Percentiles rank a stretch among this genome's conserved stretches.
Conservation (phyloP, 2,329 filamentous ascomycete species). For the Alternaria gaisen region DNA sequence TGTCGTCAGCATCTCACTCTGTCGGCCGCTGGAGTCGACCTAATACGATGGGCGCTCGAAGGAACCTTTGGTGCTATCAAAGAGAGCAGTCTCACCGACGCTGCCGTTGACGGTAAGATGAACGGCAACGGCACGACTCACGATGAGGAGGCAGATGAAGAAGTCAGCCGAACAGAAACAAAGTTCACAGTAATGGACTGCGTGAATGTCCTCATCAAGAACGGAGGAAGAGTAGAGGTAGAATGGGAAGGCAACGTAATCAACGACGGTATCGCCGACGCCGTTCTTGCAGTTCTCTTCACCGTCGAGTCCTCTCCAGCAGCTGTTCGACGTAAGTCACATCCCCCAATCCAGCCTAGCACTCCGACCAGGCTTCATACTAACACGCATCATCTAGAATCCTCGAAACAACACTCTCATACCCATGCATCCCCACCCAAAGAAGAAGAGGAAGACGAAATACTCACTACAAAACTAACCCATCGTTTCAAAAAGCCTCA, state of each 20-base stretch:
- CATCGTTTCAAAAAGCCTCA: constrained; percentile 61
- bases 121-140: constrained; percentile 49
- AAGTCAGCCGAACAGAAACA: constrained; percentile 64
- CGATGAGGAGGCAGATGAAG: constrained; percentile 70
- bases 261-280: constrained; percentile 98
- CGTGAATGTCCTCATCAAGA: constrained; percentile 80
- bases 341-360: constrained; percentile 13
- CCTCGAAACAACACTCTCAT: constrained; percentile 47
- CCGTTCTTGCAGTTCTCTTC: constrained; percentile 90
- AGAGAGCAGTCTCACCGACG: constrained; percentile 46
- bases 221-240: constrained; percentile 82
- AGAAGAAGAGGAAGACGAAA: constrained; percentile 18
- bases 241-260: constrained; percentile 99
- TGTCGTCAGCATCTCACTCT: constrained; percentile 92
- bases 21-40: constrained; percentile 85
- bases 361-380: neutral
- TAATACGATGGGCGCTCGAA: constrained; percentile 93
- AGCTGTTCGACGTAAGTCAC: constrained; percentile 81
- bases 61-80: constrained; percentile 87
- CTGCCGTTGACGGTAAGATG: constrained; percentile 46
- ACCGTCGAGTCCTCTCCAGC: constrained; percentile 94
- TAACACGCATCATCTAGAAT: constrained; percentile 39
- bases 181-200: constrained; percentile 85
- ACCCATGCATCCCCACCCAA: constrained; percentile 20
- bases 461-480: constrained; percentile 18